Base-by-base conservation (phyloP, 306 rosid species). In the Abrus precatorius region DNA sequence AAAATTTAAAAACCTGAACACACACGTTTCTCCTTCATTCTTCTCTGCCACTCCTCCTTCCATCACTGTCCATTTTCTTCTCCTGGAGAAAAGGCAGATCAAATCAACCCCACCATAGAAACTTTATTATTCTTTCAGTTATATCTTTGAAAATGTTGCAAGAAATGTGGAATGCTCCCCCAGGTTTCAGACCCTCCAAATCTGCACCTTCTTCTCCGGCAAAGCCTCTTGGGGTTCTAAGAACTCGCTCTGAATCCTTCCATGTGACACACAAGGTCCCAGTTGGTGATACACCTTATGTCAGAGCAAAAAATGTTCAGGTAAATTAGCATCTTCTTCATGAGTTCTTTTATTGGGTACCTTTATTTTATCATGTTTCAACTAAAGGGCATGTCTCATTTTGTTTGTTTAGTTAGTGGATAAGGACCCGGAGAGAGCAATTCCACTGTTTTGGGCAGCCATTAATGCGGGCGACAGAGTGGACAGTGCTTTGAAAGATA, bases 121-220 rank as follows among this genome's bases (percentile, higher is more conserved):
- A 20, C 20, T 20, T 20, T 20, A 20, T 20, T 20, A 20, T 20
- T 20, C 20, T 20, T 20, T 20, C 20, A 20, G 20, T 20, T 20
- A 20, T 20, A 9, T 29, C 40, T 48, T 43, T 47, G 0, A 85
- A 44, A 54, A 94, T 92, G 93, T 76, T 89, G 90, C 95, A 95
- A 77, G 98, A 96, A 5, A 87, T 86, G 97, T 92, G 99, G 98
- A 96, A 90, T 72, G 99, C 90, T 81, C 94, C 98, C 0, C 99
- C 97, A 5, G 97, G 99, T 77, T 92, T 93, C 84, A 85, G 98
- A 86, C 97, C 98, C 59, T 85, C 98, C 32, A 95, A 95, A 60
- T 96, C 98, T 0, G 99, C 99, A 57, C 99, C 99, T 62, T 93
- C 93, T 54, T 96, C 99, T 1, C 99, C 98, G 2, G 98, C 99